phyloP scores from a whole-genome alignment of 2,329 filamentous ascomycete species.

The Trichoderma hamatum region DNA sequence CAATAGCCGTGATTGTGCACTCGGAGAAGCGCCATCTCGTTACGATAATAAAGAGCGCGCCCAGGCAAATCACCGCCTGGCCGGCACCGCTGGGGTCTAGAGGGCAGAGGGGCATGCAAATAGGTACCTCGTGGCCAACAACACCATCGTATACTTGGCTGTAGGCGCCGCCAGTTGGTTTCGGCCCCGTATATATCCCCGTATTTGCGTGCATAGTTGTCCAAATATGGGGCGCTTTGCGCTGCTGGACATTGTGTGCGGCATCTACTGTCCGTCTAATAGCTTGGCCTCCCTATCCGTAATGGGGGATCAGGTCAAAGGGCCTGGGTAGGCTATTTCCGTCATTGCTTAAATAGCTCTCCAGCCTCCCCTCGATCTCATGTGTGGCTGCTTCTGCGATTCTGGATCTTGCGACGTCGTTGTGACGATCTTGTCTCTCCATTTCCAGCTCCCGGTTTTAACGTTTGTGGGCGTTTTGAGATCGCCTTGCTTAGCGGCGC shows the following conservation, averaged over 20 bases:
- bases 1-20: neutral
- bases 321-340: neutral
- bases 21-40: neutral
- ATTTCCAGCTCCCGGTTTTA: conserved; percentile 21
- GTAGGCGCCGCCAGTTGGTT: conserved; percentile 4
- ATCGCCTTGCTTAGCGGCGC: conserved; percentile 26
- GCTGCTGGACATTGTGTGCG: neutral
- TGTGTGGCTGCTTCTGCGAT: conserved; percentile 8
- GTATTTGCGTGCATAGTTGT: conserved; percentile 9
- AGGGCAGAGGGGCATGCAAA: neutral
- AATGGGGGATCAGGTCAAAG: conserved; percentile 8
- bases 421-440: conserved; percentile 26
- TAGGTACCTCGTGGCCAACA: neutral
- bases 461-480: conserved; percentile 21
- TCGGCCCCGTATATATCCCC: neutral
- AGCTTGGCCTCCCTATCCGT: conserved; percentile 10
- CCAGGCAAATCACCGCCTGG: neutral
- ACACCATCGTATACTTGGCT: neutral
- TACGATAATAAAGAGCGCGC: neutral
- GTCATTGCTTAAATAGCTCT: conserved; percentile 22
- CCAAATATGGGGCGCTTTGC: neutral
- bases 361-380: conserved; percentile 5
- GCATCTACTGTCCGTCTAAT: neutral
- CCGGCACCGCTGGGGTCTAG: neutral
- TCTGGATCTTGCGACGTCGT: conserved; percentile 21